Percentiles rank a stretch among this genome's conserved stretches.
phyloP scores from a whole-genome alignment of 257 asterid species.

The Solanum etuberosum region DNA sequence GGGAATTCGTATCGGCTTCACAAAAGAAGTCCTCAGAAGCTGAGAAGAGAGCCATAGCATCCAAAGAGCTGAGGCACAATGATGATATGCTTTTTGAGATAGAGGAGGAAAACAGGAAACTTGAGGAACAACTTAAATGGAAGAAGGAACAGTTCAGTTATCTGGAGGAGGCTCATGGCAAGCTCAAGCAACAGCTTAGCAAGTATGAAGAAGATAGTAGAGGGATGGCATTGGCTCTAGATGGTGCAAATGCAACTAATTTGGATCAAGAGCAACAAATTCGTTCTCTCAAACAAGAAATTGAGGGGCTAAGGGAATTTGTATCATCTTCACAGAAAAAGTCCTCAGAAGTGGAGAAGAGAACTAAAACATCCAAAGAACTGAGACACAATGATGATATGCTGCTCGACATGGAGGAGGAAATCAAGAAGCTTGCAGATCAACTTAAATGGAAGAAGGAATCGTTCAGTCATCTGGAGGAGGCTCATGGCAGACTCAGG shows the following conservation, averaged over 20 bases:
- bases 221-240: background rate
- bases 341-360: slow-evolving; percentile 17
- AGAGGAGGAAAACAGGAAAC: slow-evolving; percentile 49
- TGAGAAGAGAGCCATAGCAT: slow-evolving; percentile 16
- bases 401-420: slow-evolving; percentile 45
- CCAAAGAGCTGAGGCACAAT: slow-evolving; percentile 27
- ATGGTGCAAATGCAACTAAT: background rate
- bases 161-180: slow-evolving; percentile 68
- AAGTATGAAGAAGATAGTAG: slow-evolving; percentile 40
- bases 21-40: slow-evolving; percentile 9
- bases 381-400: slow-evolving; percentile 40
- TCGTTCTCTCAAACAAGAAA: slow-evolving; percentile 1
- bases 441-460: slow-evolving; percentile 90
- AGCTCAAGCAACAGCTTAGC: slow-evolving; percentile 37
- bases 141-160: slow-evolving; percentile 78
- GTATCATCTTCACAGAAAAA: background rate
- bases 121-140: slow-evolving; percentile 73
- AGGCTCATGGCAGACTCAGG: slow-evolving; percentile 62
- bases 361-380: slow-evolving; percentile 16
- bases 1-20: background rate
- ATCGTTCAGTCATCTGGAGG: slow-evolving; percentile 69
- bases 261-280: slow-evolving; percentile 6
- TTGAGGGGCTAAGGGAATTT: background rate
- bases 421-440: slow-evolving; percentile 41
- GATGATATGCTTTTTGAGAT: slow-evolving; percentile 37